Percentiles rank a stretch among this genome's conserved stretches.
Evolutionary conservation across 2,329 filamentous ascomycete genomes (phyloP).

Genomic region (Chaetothyriales sp.): DNA sequence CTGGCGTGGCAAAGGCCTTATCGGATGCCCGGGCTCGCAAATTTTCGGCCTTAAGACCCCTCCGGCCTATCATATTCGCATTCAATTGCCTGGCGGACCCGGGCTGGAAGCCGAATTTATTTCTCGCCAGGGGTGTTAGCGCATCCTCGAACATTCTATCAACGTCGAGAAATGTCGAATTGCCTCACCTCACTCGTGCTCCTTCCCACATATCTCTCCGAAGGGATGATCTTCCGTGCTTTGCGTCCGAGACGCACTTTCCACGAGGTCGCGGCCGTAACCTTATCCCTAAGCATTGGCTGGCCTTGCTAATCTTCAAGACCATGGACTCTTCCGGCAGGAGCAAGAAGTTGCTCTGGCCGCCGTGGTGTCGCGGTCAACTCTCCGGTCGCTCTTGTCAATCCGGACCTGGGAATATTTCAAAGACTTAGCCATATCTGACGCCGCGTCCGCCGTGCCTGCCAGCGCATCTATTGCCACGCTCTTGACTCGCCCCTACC

Average conservation of each 20-base stretch:
- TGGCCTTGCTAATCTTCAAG: background rate
- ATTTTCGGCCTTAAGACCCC: background rate
- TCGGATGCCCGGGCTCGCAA: background rate
- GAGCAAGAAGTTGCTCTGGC: background rate
- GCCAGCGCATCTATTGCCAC: background rate
- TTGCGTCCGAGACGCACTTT: background rate
- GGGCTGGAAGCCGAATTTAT: background rate
- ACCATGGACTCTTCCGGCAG: background rate
- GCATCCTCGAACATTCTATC: background rate
- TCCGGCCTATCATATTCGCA: background rate
- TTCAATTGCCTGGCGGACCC: background rate
- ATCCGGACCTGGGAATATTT: background rate
- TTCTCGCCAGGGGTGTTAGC: background rate
- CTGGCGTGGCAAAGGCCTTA: background rate
- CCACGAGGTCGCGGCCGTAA: background rate
- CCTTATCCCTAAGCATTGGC: background rate
- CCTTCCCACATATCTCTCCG: background rate
- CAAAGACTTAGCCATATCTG: background rate
- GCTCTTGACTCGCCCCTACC: background rate
- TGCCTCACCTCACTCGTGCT: background rate
- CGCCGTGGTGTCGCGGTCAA: background rate
- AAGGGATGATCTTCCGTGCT: background rate
- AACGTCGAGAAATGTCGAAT: background rate
- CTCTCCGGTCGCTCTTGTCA: background rate
- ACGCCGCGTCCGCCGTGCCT: no score